Base-by-base conservation (phyloP, 2,329 filamentous ascomycete genomes). In the Orbilia brochopaga region DNA sequence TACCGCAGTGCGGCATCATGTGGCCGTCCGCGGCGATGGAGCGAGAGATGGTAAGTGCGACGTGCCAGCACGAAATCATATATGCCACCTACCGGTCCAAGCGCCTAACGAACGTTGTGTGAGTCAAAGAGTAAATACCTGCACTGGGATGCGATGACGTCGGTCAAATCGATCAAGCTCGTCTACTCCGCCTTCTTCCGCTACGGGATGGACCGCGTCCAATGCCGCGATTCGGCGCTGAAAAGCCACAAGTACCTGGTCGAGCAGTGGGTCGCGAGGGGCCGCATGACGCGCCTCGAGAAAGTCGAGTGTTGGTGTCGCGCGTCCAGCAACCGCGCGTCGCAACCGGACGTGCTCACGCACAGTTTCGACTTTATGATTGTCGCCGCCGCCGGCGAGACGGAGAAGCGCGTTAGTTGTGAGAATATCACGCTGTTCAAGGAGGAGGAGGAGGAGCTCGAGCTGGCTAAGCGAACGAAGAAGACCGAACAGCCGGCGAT, bases 321-420 rank as follows among this genome's bases (percentile, higher is more conserved):
- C 3, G 11, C 17, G 2, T 30, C 8, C 3, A n/a, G 10, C 21
- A 11, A 40, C 5, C 19, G 24, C 8, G 37, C 17, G 27, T 8
- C n/a, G 1, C 2, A 15, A 21, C 15, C 6, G 11, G 24, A 60
- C 2, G 55, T 23, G 13, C 2, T 17, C 8, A 5, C 6, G 7
- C 55, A 60, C 46, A 48, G 27, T 0, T 67, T 67, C 32, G 58
- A 53, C 15, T 27, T 67, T 1, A 2, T 11, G 1, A 30, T 67
- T 27, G 13, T 15, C 2, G 15, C 13, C 10, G 21, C n/a, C n/a
- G n/a, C n/a, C n/a, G n/a, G 19, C 46, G 19, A 4, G 27, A 7
- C 0, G 2, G 13, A 17, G 57, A 46, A 32, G 19, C 19, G 40
- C 13, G 46, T 54, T 0, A 40, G 7, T 6, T 42, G 35, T 21